Base-by-base conservation (phyloP, 164 flowering plant species). In the Magnolia officinalis region DNA sequence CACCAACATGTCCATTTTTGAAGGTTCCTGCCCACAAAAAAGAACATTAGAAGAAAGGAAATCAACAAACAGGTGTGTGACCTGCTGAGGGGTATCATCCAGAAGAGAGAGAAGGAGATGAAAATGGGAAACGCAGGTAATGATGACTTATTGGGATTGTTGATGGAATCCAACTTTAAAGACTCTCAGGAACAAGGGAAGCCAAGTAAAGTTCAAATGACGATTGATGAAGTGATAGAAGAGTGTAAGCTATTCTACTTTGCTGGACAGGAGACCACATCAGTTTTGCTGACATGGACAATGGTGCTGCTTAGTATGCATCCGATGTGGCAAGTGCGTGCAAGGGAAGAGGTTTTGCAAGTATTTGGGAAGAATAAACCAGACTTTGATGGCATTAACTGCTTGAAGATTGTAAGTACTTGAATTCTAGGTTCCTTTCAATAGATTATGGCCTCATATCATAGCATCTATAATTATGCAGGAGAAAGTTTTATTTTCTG, bases 181-280 rank as follows among this genome's bases (percentile, higher is more conserved):
- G 49, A 67, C 71, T 26, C 71, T 31, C n/a, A 67, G 13, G 71
- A 67, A 67, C 18, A 67, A 18, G 50, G 49, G 18, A 67, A 18
- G 1, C 31, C 71, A 24, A 8, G 14, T 67, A 14, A 7, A 16
- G 10, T 67, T 3, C 50, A 16, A 26, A 67, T 67, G 71, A 67
- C 71, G 18, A 67, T 67, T 10, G 59, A 71, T 19, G 73, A 71
- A n/a, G 61, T 71, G 29, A 71, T 71, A 14, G 65, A 72, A 8
- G 65, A 72, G 21, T 75, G 77, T 72, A 75, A 68, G 72, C 23
- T 69, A 6, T 75, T 75, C 65, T 75, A 75, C 67, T 75, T 75
- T 58, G 77, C 67, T 69, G 77, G 77, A 10, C 77, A 75, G 9
- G 77, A 75, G 50, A 75, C 77, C 16, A 52, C 72, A 2, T 24